These are phyloP conservation scores for Malus sylvestris DNA, from an alignment of 306 rosid genomes.

Conservation along the genomic window DNA sequence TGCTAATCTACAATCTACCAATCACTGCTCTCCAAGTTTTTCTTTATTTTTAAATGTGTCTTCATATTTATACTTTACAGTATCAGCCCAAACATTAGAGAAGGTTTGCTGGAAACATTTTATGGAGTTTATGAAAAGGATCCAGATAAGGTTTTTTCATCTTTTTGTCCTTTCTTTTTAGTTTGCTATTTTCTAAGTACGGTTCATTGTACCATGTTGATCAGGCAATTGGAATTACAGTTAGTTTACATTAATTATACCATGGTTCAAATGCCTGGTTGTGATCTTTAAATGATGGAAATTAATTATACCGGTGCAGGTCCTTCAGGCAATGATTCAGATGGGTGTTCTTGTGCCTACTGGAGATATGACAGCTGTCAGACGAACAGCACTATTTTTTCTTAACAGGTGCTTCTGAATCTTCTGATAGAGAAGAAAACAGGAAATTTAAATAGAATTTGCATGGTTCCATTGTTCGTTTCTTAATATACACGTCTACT, in stretches of 20 bases:
- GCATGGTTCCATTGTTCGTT: not conserved
- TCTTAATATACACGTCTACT: not conserved
- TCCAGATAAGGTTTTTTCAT: conserved; percentile 74
- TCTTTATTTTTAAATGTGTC: conserved; percentile 1
- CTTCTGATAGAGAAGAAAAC: conserved; percentile 6
- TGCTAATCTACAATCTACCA: conserved; percentile 2
- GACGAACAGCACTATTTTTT: conserved; percentile 92
- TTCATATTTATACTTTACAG: conserved; percentile 41
- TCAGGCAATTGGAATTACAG: not conserved
- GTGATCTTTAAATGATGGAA: conserved; percentile 21
- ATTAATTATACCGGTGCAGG: conserved; percentile 43
- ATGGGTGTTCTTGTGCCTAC: conserved; percentile 99
- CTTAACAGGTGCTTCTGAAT: conserved; percentile 64
- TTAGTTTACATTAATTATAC: conserved; percentile 7
- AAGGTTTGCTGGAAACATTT: conserved; percentile 87
- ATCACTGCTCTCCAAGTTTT: conserved; percentile 10
- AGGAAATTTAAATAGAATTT: not conserved
- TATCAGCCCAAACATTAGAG: conserved; percentile 88
- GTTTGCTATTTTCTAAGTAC: not conserved
- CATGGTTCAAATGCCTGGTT: not conserved
- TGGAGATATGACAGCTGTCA: conserved; percentile 98
- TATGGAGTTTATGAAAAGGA: conserved; percentile 94
- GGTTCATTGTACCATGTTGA: not conserved
- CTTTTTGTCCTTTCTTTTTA: not conserved
- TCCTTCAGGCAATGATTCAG: conserved; percentile 93